Base-by-base conservation (phyloP, 345 rosid species). In the Barbarea vulgaris region DNA sequence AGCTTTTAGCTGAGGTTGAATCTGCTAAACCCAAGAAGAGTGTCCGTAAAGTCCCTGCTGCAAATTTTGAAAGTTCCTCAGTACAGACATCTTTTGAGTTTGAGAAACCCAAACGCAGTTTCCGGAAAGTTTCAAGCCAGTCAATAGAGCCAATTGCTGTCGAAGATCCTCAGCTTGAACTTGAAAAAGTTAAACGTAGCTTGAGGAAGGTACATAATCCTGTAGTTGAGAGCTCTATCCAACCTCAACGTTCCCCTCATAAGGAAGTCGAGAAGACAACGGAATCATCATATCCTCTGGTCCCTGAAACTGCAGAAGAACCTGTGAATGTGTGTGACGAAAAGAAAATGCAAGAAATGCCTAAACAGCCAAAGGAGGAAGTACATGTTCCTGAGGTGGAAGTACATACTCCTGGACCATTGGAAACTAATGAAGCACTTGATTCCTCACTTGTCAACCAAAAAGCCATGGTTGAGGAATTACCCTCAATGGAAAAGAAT, bases 121-220 rank as follows among this genome's bases (percentile, higher is more conserved):
- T 84, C 50, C 78, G 87, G 78, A 93, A 88, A 81, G 70, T 85
- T 64, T 67, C 91, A 22, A 84, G 74, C 77, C 86, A 83, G 81
- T 79, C 87, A 34, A 76, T 76, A n/a, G 94, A 89, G 62, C 74
- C 85, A n/a, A 69, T 82, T 3, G 79, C 74, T 69, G 88, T 78
- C 12, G 98, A 87, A 79, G 87, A 87, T 82, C 91, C 93, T 63
- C 94, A 88, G 72, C 82, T 48, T 82, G 97, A 89, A 81, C 90
- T 93, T 77, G 96, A 93, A 82, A 93, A 93, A 80, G 94, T 91
- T 55, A 93, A 93, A 76, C 91, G 94, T 24, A 87, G 81, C 82
- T 81, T 93, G 88, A 88, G 98, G 83, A 93, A 86, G 80, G 94
- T 93, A 64, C 93, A 89, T 66, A 89, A 83, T 71, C 96, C 93